These are phyloP conservation scores for Lunasporangiospora selenospora DNA, from an alignment of 192 early-diverging fungal species.

Conservation along the genomic window DNA sequence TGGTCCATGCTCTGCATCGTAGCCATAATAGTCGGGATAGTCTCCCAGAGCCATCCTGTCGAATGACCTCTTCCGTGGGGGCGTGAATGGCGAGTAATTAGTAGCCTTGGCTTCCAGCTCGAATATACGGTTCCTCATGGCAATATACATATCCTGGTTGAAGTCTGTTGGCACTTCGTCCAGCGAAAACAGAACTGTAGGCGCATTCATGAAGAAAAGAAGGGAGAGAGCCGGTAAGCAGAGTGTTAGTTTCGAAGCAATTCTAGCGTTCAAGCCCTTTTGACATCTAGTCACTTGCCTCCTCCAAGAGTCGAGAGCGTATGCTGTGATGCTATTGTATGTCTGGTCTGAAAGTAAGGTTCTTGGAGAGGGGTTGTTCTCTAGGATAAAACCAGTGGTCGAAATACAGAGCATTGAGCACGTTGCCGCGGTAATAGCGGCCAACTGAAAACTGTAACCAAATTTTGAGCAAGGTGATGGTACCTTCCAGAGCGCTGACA, in stretches of 20 bases:
- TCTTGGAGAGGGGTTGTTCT: slow-evolving; percentile 41
- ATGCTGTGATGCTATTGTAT: slow-evolving; percentile 43
- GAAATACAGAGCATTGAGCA: neutral
- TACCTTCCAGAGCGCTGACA: slow-evolving; percentile 50
- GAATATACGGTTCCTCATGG: slow-evolving; percentile 42
- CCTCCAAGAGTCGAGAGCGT: slow-evolving; percentile 45
- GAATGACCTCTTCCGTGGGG: slow-evolving; percentile 21
- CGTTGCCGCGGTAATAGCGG: neutral
- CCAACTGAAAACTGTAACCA: neutral
- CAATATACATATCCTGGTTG: slow-evolving; percentile 38
- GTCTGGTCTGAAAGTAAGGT: slow-evolving; percentile 41
- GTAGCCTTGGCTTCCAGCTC: slow-evolving; percentile 33
- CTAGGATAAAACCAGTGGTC: neutral
- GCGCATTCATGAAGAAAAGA: neutral
- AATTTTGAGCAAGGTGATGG: neutral
- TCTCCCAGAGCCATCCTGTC: slow-evolving; percentile 14
- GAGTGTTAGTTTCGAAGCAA: no score
- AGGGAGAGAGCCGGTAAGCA: neutral
- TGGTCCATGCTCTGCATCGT: slow-evolving; percentile 2
- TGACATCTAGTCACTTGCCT: slow-evolving; percentile 24
- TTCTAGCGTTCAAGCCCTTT: no score
- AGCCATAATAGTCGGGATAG: slow-evolving; percentile 5
- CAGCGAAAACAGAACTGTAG: slow-evolving; percentile 40
- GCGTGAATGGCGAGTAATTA: slow-evolving; percentile 32
- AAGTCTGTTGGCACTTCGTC: slow-evolving; percentile 36